Conservation (phyloP, 2,329 filamentous ascomycete species). For the Ophiostoma perfectum region DNA sequence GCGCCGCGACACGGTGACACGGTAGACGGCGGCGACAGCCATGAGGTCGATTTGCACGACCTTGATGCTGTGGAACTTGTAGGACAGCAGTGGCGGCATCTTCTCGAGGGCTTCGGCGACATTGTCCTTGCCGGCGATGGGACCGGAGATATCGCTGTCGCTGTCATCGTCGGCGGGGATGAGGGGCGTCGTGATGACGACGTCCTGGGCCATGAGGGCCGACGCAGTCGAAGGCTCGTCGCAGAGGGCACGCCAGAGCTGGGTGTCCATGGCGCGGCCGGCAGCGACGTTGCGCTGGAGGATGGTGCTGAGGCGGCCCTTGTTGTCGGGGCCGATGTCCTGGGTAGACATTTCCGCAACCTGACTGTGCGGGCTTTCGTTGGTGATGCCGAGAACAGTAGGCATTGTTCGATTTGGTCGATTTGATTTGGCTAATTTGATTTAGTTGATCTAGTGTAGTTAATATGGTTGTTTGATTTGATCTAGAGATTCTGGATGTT, state of each 20-base stretch:
- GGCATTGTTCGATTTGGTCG: constrained; percentile 27
- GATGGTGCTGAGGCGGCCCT: constrained; percentile 36
- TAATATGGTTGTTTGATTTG: neutral
- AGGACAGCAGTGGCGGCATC: constrained; percentile 31
- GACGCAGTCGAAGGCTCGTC: constrained; percentile 35
- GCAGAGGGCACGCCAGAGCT: constrained; percentile 37
- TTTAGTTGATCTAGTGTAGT: neutral
- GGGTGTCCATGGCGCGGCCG: constrained; percentile 37
- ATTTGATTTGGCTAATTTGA: too few species aligned
- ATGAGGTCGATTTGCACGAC: constrained; percentile 39
- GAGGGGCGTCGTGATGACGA: constrained; percentile 37
- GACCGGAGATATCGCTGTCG: neutral
- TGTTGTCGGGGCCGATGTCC: constrained; percentile 28
- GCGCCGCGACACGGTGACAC: constrained; percentile 29
- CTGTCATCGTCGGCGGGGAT: constrained; percentile 24
- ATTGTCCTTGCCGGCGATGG: constrained; percentile 30
- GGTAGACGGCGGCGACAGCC: constrained; percentile 36
- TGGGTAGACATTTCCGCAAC: constrained; percentile 20
- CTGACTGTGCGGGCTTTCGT: constrained; percentile 25
- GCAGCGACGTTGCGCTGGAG: constrained; percentile 37
- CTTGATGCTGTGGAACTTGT: constrained; percentile 33
- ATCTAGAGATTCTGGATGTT: neutral
- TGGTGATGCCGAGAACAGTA: constrained; percentile 34
- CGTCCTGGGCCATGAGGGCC: constrained; percentile 38
- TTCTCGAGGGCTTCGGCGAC: constrained; percentile 32